A percentile compares a stretch with the other conserved stretches of the same genome.
phyloP scores from a whole-genome alignment of 73 alveolate genomes.

The Paramecium bursaria region DNA sequence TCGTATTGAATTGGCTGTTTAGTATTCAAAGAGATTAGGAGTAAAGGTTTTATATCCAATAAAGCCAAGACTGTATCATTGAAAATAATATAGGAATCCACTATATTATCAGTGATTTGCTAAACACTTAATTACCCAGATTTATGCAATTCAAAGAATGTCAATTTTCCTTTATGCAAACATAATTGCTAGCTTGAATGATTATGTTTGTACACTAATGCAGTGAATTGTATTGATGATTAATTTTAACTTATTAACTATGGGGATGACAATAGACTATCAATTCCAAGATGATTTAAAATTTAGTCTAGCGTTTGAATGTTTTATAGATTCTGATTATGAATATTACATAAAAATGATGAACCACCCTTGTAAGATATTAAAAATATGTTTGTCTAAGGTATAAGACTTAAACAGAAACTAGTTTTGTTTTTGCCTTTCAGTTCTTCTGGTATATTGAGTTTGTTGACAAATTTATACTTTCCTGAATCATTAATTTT shows the following conservation, averaged over 20 bases:
- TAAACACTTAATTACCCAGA: slow-evolving; percentile 4
- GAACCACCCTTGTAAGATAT: slow-evolving; percentile 46
- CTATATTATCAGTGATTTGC: background rate
- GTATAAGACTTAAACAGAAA: background rate
- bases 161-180: slow-evolving; percentile 37
- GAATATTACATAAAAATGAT: slow-evolving; percentile 21
- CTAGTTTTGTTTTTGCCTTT: slow-evolving; percentile 34
- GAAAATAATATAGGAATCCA: background rate
- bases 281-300: background rate
- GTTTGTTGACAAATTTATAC: background rate
- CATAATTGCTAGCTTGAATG: background rate
- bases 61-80: slow-evolving; percentile 8
- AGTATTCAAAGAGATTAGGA: background rate
- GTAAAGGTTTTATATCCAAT: background rate
- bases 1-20: background rate
- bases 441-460: slow-evolving; percentile 2
- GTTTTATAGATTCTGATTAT: background rate
- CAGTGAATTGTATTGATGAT: background rate
- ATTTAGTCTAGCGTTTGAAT: slow-evolving; percentile 13
- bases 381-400: background rate
- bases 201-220: slow-evolving; percentile 11
- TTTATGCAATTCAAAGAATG: slow-evolving; percentile 28
- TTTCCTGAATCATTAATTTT: slow-evolving; percentile 5
- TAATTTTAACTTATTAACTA: slow-evolving; percentile 6
- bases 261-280: slow-evolving; percentile 29